Percentiles rank a stretch among this genome's conserved stretches.
Evolutionary conservation across 2,329 filamentous ascomycete genomes (phyloP).

Genomic region (Cytospora leucostoma): DNA sequence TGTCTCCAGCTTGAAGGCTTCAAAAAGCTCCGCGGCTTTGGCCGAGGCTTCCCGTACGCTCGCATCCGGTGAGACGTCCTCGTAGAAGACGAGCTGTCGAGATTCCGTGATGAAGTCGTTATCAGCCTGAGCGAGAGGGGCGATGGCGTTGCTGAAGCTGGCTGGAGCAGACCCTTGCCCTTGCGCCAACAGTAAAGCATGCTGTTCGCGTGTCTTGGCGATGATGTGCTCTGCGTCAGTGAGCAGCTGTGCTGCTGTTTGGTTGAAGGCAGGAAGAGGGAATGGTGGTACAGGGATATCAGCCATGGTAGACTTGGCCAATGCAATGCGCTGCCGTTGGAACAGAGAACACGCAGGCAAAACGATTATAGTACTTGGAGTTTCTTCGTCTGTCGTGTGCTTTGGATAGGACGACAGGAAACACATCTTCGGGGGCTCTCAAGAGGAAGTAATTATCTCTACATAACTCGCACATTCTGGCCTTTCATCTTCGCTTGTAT

Average conservation of each 20-base stretch:
- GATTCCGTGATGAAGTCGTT: not conserved
- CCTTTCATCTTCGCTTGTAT: too few relatives aligned
- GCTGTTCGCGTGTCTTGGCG: not conserved
- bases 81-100: conserved; percentile 16
- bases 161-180: not conserved
- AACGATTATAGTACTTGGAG: not conserved
- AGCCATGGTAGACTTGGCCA: not conserved
- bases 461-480: too few relatives aligned
- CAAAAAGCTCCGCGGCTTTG: conserved; percentile 6
- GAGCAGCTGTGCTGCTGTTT: not conserved
- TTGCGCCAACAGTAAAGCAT: not conserved
- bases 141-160: not conserved
- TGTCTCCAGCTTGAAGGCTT: conserved; percentile 5
- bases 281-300: not conserved
- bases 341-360: not conserved
- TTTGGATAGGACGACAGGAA: too few relatives aligned
- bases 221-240: not conserved
- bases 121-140: not conserved
- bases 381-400: too few relatives aligned
- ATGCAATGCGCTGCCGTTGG: not conserved
- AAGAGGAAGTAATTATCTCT: too few relatives aligned
- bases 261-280: not conserved
- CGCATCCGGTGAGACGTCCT: conserved; percentile 10
- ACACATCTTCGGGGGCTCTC: too few relatives aligned
- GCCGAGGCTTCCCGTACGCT: conserved; percentile 21